Percentiles rank a stretch among this genome's conserved stretches.
Evolutionary conservation across 2,329 filamentous ascomycete species (phyloP).

Genomic region (Paecilomyces formosus): DNA sequence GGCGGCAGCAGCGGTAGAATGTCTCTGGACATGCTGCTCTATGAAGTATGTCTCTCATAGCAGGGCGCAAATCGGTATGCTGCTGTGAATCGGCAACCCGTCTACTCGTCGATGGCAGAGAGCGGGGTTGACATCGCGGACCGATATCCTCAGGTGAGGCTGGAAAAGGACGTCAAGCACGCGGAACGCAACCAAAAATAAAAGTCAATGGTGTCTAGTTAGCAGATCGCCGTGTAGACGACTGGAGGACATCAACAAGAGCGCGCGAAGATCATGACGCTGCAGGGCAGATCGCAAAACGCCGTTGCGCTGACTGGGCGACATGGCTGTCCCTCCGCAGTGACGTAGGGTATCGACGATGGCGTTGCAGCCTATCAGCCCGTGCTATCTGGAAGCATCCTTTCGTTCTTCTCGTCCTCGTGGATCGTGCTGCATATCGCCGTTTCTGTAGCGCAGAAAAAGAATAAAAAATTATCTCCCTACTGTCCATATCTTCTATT

Average conservation of each 20-base stretch:
- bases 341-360: neutral
- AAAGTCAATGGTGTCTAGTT: neutral
- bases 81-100: neutral
- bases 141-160: neutral
- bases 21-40: neutral
- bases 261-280: neutral
- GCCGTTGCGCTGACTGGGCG: neutral
- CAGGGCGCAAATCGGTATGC: neutral
- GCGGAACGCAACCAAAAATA: neutral
- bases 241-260: neutral
- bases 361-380: neutral
- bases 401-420: neutral
- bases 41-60: neutral
- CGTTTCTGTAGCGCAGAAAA: neutral
- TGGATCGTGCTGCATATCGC: conserved; percentile 13
- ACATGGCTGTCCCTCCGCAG: neutral
- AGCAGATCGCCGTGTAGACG: neutral
- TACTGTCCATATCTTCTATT: neutral
- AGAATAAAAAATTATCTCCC: neutral
- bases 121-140: neutral
- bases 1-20: neutral
- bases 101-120: neutral
- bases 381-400: neutral
- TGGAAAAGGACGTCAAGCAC: neutral
- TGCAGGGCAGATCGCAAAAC: neutral